These are phyloP conservation scores for Venturia oleaginea DNA, from an alignment of 2,329 filamentous ascomycete genomes.

Conservation along the genomic window DNA sequence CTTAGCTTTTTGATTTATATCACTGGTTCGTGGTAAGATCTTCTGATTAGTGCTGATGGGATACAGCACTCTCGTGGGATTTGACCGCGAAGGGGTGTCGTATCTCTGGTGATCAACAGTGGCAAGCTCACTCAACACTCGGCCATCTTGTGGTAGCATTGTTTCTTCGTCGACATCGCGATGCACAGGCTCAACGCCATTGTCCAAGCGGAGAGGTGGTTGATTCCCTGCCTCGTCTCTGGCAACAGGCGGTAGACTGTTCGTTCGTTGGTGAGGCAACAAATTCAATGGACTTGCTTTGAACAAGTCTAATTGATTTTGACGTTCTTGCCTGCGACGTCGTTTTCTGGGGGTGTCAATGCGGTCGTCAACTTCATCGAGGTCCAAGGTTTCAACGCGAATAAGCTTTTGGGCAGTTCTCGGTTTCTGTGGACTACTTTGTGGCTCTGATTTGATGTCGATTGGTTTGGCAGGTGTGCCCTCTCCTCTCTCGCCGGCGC, in stretches of 20 bases:
- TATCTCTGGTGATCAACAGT: neutral
- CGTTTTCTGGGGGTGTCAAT: conserved; percentile 27
- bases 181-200: neutral
- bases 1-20: neutral
- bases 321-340: neutral
- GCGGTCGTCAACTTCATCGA: conserved; percentile 29
- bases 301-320: neutral
- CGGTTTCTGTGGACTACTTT: neutral
- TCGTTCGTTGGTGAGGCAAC: neutral
- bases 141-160: neutral
- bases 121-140: neutral
- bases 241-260: neutral
- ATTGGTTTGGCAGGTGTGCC: conserved; percentile 3
- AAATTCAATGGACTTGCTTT: neutral
- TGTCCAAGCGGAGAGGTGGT: neutral
- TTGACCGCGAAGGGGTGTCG: conserved; percentile 10
- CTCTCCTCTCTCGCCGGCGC: neutral
- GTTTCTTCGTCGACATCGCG: neutral
- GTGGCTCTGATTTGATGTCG: conserved; percentile 5
- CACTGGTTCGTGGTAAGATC: conserved; percentile 14
- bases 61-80: conserved; percentile 16
- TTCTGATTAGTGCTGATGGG: conserved; percentile 19
- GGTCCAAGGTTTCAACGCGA: conserved; percentile 35
- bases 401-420: conserved; percentile 13
- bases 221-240: neutral